Evolutionary conservation across 129 eudicot species (phyloP), one percentile per base, ranked within the genome.

Genomic region (Lactuca saligna): DNA sequence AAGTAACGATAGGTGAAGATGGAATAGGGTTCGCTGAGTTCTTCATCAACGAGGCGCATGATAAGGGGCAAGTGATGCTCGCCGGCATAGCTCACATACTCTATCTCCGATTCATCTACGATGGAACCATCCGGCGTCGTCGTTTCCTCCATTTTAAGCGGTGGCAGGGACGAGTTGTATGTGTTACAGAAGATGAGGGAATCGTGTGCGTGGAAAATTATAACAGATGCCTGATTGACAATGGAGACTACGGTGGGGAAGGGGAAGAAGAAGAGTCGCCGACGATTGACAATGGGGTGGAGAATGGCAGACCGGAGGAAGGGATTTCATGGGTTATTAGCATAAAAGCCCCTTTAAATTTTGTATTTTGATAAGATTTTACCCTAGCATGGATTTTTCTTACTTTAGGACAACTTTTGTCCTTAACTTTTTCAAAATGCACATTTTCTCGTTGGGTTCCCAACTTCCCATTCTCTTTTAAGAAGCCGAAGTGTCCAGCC

Each of bases 21-120:
- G 73, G 98, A 93, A 74, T 93, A 93, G 82, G 97, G 98, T 66
- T 93, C 98, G 65, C 98, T 93, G 66, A 93, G 95, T 71, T 89
- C 96, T 72, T 87, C 72, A 72, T 93, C 98, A 48, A 93, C 98
- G 8, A 93, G 92, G 53, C 81, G 72, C 98, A 93, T 93, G 57
- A 93, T 89, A 35, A 86, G 75, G 0, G 98, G 96, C 31, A 93
- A 77, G 62, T 93, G 96, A 76, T 89, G 98, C 37, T 93, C 98
- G n/a, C 98, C 98, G 5, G 85, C 82, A 57, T 93, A 93, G 87
- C 92, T 93, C 17, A 86, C 83, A 74, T 86, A 93, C 61, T 89
- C 87, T 32, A 93, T 85, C 55, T 90, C 96, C 49, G 84, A 82
- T 38, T 62, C 75, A 8, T 54, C 70, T 37, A 54, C 48, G 29